phyloP scores from a whole-genome alignment of 257 asterid species.

The Misopates orontium region DNA sequence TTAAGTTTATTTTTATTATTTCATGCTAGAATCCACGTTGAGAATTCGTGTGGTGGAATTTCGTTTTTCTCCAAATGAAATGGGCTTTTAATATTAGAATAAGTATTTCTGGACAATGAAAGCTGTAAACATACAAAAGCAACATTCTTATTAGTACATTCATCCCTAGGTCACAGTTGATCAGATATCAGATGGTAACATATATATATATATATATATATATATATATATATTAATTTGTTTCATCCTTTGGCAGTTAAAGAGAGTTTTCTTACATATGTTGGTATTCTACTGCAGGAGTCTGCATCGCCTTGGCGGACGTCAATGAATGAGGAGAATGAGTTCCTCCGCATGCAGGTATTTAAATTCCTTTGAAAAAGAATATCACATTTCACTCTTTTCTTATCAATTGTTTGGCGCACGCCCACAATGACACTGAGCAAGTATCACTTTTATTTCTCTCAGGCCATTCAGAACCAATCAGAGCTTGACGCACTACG shows the following conservation, averaged over 20 bases:
- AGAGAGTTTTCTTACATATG: slow-evolving; percentile 21
- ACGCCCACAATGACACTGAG: not conserved
- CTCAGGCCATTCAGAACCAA: slow-evolving; percentile 89
- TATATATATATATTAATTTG: no score
- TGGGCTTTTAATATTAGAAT: no score
- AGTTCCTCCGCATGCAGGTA: slow-evolving; percentile 95
- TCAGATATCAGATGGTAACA: no score
- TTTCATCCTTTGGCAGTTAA: not conserved
- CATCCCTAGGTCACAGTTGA: no score
- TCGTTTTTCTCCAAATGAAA: no score
- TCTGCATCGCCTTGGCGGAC: slow-evolving; percentile 78
- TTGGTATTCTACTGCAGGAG: slow-evolving; percentile 38
- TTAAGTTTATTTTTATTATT: no score
- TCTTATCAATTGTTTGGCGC: slow-evolving; percentile 1
- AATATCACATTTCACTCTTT: not conserved
- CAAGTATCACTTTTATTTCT: slow-evolving; percentile 1
- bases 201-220: no score
- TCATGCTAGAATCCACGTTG: no score
- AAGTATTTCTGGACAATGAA: no score
- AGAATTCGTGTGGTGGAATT: no score
- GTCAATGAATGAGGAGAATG: slow-evolving; percentile 83
- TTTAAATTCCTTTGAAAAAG: not conserved
- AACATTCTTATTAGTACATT: no score
- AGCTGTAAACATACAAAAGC: no score
- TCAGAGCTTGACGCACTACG: slow-evolving; percentile 82